Conservation (phyloP, 192 early-diverging fungal species). For the Lunasporangiospora selenospora region DNA sequence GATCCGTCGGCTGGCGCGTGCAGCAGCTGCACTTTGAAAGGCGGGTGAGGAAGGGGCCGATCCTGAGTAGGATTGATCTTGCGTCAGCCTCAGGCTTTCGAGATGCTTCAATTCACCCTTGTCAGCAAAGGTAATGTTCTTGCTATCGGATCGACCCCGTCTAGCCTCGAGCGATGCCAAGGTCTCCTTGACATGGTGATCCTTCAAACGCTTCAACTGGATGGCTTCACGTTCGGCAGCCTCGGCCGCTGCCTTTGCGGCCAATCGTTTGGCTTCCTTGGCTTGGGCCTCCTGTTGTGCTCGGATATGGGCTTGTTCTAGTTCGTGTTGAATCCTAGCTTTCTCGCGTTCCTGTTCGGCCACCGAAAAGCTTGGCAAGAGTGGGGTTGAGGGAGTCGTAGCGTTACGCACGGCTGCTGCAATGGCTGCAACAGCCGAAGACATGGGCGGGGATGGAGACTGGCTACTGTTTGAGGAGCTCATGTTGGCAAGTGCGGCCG, state of each 20-base stretch:
- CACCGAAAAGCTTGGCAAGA: not conserved
- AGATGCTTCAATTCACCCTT: conserved; percentile 34
- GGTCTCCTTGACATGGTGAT: conserved; percentile 36
- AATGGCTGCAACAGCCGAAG: not conserved
- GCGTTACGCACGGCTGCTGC: not conserved
- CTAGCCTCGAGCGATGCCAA: conserved; percentile 37
- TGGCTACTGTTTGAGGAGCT: not conserved
- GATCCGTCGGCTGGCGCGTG: conserved; percentile 16
- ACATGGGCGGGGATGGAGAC: conserved; percentile 15
- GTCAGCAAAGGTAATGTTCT: too few species aligned
- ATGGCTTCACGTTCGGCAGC: conserved; percentile 30
- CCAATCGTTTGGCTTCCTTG: conserved; percentile 7
- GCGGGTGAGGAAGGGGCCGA: not conserved
- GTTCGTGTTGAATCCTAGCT: conserved; percentile 36
- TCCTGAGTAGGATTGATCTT: not conserved
- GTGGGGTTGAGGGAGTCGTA: not conserved
- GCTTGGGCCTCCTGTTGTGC: conserved; percentile 5
- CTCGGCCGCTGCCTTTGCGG: conserved; percentile 21
- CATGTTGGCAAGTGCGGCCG: conserved; percentile 19
- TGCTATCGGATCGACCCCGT: conserved; percentile 9
- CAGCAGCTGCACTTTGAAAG: conserved; percentile 16
- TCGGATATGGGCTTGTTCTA: conserved; percentile 31
- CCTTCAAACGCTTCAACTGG: conserved; percentile 16
- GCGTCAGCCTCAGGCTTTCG: conserved; percentile 13
- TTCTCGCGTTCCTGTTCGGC: conserved; percentile 32